Conservation (phyloP, 225 moss, liverwort and hornwort species). For the Pseudoscleropodium purum region DNA sequence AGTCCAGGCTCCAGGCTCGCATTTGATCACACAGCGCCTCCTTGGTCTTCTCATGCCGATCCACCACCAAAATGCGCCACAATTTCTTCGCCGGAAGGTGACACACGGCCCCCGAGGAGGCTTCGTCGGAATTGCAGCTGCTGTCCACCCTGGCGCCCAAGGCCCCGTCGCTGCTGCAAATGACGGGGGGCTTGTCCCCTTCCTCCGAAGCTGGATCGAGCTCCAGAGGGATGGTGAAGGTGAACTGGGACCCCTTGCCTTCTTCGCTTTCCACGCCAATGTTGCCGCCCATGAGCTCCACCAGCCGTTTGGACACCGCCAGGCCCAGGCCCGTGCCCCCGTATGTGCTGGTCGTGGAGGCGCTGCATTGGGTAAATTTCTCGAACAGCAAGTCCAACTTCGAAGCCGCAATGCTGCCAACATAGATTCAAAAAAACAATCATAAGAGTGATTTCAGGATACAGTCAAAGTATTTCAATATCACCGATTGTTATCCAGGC, state of each 20-base stretch:
- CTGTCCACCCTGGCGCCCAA: constrained; percentile 11
- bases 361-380: constrained; percentile 67
- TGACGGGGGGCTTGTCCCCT: constrained; percentile 20
- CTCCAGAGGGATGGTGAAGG: constrained; percentile 32
- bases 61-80: constrained; percentile 28
- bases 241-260: constrained; percentile 36
- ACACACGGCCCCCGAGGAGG: not conserved
- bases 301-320: constrained; percentile 74
- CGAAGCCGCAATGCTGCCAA: constrained; percentile 26
- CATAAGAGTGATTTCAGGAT: not conserved
- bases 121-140: not conserved
- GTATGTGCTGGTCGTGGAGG: constrained; percentile 59
- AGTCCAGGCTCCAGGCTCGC: constrained; percentile 22
- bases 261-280: constrained; percentile 32
- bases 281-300: constrained; percentile 40
- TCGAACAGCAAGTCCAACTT: constrained; percentile 52
- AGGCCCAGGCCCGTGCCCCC: constrained; percentile 79
- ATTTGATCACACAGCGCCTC: constrained; percentile 35
- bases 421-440: too few species aligned
- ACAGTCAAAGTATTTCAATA: not conserved
- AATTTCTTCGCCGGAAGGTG: not conserved
- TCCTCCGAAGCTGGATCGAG: constrained; percentile 22
- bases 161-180: constrained; percentile 2
- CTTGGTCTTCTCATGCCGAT: constrained; percentile 33
- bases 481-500: not conserved